Evolutionary conservation across 2,329 filamentous ascomycete species (phyloP), one percentile per base, ranked within the genome.

Genomic region (Tricladium varicosporioides): DNA sequence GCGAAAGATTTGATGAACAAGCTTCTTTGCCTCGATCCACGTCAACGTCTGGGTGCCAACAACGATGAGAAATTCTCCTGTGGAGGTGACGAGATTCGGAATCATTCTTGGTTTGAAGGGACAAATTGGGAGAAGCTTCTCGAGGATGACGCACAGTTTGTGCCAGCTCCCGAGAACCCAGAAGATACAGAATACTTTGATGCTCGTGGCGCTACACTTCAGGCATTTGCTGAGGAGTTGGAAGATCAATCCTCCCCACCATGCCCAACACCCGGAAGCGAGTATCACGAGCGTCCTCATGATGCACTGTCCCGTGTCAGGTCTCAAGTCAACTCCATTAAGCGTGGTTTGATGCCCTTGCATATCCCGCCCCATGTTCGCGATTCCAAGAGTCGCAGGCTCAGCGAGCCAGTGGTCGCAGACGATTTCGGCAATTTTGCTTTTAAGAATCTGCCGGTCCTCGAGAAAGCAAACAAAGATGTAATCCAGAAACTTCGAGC

Each of bases 171-270:
- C 1, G 91, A 96, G 68, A 93, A 99, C 65, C 92, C 91, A 0
- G 94, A 99, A 71, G 93, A 99, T 69, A 99, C 94, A 0, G 95
- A 99, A 69, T 99, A 99, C 70, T 99, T 99, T 66, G 94, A 99
- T 74, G 76, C 91, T 18, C 84, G 94, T 63, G 94, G 94, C 27
- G 94, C 94, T 14, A 95, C 92, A 1, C 80, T 97, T 63, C 91
- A 96, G 67, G 89, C 90, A 2, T 99, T 99, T 71, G 87, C 89
- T 0, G 92, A 96, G 61, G 94, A 99, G 71, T 88, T 97, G 67
- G 93, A 97, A 70, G 94, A 97, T 66, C 90, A 95, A 68, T 75
- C 81, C 44, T 88, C 91, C 0, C 89, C 92, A 8, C 85, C 88
- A n/a, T 79, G 79, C 1, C 80, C 84, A 1, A 83, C 84, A 0